Evolutionary conservation across 2,329 filamentous ascomycete genomes (phyloP), one percentile per base, ranked within the genome.

Genomic region (Penicillium sp.): DNA sequence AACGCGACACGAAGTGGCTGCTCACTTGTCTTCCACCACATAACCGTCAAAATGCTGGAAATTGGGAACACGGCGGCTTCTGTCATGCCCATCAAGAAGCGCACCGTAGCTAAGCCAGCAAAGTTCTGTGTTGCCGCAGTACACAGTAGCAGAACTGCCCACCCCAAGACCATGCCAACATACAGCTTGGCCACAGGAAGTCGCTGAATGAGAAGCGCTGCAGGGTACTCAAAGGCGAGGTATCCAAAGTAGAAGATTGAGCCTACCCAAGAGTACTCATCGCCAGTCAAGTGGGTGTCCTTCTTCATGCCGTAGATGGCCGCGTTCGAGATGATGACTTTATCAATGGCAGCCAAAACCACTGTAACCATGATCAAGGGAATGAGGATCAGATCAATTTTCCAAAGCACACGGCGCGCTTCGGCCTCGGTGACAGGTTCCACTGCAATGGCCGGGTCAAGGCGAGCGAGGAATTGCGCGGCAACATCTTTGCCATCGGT

Each of bases 301-400:
- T 15, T 56, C 25, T 58, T 58, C 58, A 62, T 62, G 9, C 60
- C 60, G 31, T 60, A 62, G 41, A 62, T 60, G 0, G 60, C 60
- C 10, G 60, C 60, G 40, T 62, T 60, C 10, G 60, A 62, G 9
- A 73, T 67, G 12, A 69, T 68, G 49, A 72, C 68, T 52, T 74
- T 73, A 62, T 73, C 69, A 21, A 72, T 62, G 17, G 67, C 67
- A 33, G 62, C 67, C 23, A 70, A 45, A 25, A 67, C 62, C 23
- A 67, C 60, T 2, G 66, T 68, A 9, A 63, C 60, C 54, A 63
- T 59, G 31, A 70, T 66, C 37, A 70, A 47, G 4, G 67, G 68
- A 21, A 70, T 63, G 9, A 70, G 54, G 21, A 65, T 66, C 25
- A 67, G 52, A 50, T 70, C 68, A 31, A 69, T 69, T 48, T 69